phyloP scores from a whole-genome alignment of 164 flowering plant species.

The Brasenia schreberi region DNA sequence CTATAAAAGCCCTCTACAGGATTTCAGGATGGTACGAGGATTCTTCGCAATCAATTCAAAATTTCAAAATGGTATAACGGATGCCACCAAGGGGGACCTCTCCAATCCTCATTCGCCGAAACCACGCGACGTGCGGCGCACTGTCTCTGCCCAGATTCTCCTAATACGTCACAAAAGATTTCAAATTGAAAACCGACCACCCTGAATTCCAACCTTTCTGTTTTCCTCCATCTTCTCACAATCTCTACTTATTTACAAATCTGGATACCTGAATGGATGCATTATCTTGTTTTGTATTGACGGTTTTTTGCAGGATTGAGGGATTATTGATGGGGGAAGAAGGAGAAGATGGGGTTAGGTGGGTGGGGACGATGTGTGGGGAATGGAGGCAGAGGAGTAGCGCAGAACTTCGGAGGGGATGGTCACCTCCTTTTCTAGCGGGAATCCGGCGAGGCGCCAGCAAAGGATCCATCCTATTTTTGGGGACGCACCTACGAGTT shows the following conservation, averaged over 20 bases:
- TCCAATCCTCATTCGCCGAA: background rate
- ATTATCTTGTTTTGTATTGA: too few species aligned
- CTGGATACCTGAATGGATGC: too few species aligned
- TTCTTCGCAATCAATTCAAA: background rate
- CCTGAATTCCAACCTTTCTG: background rate
- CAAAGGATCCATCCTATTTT: background rate
- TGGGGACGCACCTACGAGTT: background rate
- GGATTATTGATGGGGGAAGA: background rate
- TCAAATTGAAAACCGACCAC: background rate
- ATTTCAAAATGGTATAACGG: background rate
- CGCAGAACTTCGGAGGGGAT: background rate
- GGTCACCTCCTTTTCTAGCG: background rate
- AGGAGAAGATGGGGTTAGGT: background rate
- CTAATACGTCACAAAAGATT: too few species aligned
- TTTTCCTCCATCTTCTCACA: background rate
- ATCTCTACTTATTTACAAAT: too few species aligned
- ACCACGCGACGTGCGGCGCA: too few species aligned
- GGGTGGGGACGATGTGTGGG: background rate
- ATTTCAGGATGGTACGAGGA: background rate
- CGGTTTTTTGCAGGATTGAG: too few species aligned
- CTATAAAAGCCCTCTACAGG: background rate
- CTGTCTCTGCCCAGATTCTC: too few species aligned
- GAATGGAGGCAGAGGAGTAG: background rate
- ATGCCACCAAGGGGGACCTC: background rate
- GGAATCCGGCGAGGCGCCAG: background rate